Conservation (phyloP, 257 asterid species). For the Solanum sparsipilum region DNA sequence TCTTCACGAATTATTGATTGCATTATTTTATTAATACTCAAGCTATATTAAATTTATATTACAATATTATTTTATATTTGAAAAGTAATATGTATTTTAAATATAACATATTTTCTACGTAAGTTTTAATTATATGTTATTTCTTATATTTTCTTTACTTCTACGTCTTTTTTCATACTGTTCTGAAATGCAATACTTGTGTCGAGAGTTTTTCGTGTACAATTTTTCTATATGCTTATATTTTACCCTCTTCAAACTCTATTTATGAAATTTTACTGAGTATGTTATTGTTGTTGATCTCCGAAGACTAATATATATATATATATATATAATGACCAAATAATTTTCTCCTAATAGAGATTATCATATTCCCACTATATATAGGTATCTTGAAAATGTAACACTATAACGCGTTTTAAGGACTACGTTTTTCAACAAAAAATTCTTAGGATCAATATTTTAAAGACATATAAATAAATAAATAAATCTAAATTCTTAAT, state of each 20-base stretch:
- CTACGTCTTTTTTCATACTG: background rate
- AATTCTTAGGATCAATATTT: constrained; percentile 16
- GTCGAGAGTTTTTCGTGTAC: background rate
- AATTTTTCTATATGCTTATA: background rate
- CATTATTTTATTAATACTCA: background rate
- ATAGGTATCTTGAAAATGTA: constrained; percentile 40
- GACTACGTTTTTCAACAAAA: constrained; percentile 31
- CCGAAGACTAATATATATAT: background rate
- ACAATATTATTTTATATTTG: background rate
- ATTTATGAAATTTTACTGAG: background rate
- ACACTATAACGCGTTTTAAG: constrained; percentile 51
- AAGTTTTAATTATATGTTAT: background rate
- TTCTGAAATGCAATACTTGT: background rate
- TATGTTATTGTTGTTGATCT: background rate
- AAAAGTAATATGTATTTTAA: background rate
- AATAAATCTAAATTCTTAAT: background rate
- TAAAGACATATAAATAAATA: background rate
- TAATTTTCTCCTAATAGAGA: constrained; percentile 14
- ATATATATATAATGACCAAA: constrained; percentile 14
- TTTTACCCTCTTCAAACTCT: background rate
- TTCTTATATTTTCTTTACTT: background rate
- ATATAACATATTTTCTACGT: background rate
- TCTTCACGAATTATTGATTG: background rate
- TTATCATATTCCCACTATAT: background rate
- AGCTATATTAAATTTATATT: background rate